A percentile compares a stretch with the other conserved stretches of the same genome.
These are phyloP conservation scores for Nannochloropsis salina DNA, from an alignment of 108 stramenopile genomes.

Conservation along the genomic window DNA sequence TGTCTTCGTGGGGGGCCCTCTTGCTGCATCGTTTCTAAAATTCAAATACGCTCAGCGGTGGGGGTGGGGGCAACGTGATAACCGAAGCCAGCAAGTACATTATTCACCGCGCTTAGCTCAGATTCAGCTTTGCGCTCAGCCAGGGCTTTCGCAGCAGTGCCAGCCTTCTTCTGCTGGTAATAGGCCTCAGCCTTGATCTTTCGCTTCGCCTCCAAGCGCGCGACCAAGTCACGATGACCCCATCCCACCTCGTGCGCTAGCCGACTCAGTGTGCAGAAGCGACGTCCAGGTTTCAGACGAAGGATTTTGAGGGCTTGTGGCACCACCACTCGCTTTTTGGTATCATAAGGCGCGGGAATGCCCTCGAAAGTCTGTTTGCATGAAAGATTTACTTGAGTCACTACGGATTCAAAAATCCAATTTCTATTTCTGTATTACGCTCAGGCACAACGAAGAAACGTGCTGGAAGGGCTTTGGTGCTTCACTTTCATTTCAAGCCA, in stretches of 20 bases:
- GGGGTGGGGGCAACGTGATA: background rate
- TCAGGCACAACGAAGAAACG: too few relatives aligned
- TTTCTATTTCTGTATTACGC: too few relatives aligned
- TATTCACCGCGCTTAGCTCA: background rate
- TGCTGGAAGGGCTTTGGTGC: too few relatives aligned
- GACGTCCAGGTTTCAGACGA: slow-evolving; percentile 79
- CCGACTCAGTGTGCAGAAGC: slow-evolving; percentile 85
- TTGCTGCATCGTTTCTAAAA: too few relatives aligned
- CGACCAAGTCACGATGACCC: slow-evolving; percentile 91
- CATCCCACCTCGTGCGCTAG: slow-evolving; percentile 90
- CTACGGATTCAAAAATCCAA: background rate
- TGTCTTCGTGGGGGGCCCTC: too few relatives aligned
- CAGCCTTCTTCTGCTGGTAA: slow-evolving; percentile 90
- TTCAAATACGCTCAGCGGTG: background rate
- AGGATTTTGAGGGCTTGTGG: slow-evolving; percentile 91
- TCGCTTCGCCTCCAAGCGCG: slow-evolving; percentile 83
- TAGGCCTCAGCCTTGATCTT: slow-evolving; percentile 83
- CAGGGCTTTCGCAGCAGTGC: slow-evolving; percentile 44
- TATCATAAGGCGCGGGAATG: slow-evolving; percentile 95
- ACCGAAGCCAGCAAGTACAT: background rate
- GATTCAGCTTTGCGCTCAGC: slow-evolving; percentile 30
- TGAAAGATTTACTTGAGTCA: background rate
- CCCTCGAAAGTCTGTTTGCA: slow-evolving; percentile 81
- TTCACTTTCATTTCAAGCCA: too few relatives aligned
- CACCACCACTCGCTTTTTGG: slow-evolving; percentile 95